Conservation (phyloP, 768 basidiomycete species). For the Pisolithus microcarpus region DNA sequence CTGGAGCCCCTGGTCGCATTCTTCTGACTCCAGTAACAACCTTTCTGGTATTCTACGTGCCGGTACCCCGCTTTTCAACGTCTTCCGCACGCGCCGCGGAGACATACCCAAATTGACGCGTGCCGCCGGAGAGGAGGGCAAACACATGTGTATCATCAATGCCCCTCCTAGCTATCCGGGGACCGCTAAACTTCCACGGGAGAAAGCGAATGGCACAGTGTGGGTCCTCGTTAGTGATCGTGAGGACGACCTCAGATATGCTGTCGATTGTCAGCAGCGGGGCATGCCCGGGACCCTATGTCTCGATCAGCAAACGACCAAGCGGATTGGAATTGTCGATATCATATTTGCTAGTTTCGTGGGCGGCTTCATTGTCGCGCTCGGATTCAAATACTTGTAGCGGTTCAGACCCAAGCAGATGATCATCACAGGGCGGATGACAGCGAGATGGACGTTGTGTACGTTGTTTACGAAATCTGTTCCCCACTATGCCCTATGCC, state of each 20-base stretch:
- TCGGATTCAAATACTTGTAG: constrained; percentile 27
- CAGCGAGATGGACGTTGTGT: neutral
- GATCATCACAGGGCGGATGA: too few species aligned
- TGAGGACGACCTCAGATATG: constrained; percentile 27
- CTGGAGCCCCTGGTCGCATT: constrained; percentile 24
- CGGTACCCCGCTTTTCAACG: constrained; percentile 29
- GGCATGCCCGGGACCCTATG: constrained; percentile 28
- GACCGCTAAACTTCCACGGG: constrained; percentile 11
- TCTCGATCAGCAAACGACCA: constrained; percentile 10
- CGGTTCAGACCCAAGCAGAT: constrained; percentile 14
- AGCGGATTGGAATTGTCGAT: constrained; percentile 25
- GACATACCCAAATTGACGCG: constrained; percentile 20
- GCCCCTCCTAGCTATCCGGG: constrained; percentile 22
- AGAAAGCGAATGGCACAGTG: constrained; percentile 15
- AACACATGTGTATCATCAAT: constrained; percentile 23
- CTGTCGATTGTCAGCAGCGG: constrained; percentile 24
- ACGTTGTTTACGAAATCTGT: constrained; percentile 3
- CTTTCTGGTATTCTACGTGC: constrained; percentile 20
- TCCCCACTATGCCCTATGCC: constrained; percentile 4
- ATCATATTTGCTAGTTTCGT: constrained; percentile 25
- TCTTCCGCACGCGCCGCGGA: constrained; percentile 25
- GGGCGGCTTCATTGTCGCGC: constrained; percentile 25
- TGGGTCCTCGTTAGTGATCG: constrained; percentile 28
- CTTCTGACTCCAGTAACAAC: constrained; percentile 14
- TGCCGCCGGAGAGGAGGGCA: constrained; percentile 26